These are phyloP conservation scores for Solanum gracilifrons DNA, from an alignment of 257 asterid species.

Conservation along the genomic window DNA sequence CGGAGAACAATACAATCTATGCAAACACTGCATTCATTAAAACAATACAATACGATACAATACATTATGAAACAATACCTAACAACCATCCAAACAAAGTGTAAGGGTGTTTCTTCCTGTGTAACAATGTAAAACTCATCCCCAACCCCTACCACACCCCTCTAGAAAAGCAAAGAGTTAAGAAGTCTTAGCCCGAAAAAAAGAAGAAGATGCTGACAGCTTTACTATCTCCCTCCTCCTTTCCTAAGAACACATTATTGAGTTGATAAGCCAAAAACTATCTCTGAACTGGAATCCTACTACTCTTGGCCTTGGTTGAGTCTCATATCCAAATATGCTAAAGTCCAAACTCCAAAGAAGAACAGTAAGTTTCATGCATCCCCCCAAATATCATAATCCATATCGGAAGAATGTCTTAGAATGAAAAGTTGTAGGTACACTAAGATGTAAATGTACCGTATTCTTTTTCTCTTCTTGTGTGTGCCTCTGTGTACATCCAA, in stretches of 20 bases:
- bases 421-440: neutral
- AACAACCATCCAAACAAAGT: too few relatives aligned
- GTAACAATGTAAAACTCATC: neutral
- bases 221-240: neutral
- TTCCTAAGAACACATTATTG: neutral
- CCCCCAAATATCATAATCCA: neutral
- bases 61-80: too few relatives aligned
- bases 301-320: neutral
- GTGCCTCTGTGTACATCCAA: neutral
- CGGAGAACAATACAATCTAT: too few relatives aligned
- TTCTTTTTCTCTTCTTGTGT: neutral
- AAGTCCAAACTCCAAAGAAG: neutral
- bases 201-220: neutral
- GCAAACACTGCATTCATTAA: too few relatives aligned
- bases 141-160: neutral
- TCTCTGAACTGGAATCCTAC: neutral
- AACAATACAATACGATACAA: too few relatives aligned
- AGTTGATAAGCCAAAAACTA: neutral
- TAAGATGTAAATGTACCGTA: neutral
- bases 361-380: neutral
- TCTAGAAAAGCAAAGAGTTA: neutral
- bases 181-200: neutral
- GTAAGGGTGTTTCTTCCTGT: neutral
- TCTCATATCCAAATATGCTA: neutral
- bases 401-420: neutral